A percentile compares a stretch with the other conserved stretches of the same genome.
These are phyloP conservation scores for Fraxinus quadrangulata DNA, from an alignment of 257 asterid genomes.

Conservation along the genomic window DNA sequence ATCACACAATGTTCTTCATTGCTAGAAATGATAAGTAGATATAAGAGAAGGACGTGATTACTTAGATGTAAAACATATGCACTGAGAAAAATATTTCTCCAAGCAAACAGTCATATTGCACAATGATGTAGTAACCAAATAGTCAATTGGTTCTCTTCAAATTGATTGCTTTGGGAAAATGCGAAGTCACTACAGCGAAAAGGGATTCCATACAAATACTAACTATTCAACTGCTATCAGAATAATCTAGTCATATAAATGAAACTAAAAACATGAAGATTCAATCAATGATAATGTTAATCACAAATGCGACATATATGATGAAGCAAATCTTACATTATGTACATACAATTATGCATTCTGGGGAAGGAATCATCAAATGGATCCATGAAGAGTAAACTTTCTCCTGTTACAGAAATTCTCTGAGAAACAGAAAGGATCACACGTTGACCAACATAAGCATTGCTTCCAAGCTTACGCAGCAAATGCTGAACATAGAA, in stretches of 20 bases:
- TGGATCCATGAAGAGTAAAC: slow-evolving; percentile 86
- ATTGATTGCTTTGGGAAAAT: no score
- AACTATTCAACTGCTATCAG: not conserved
- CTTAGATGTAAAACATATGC: not conserved
- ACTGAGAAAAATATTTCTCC: not conserved
- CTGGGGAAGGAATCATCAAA: slow-evolving; percentile 71
- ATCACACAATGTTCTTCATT: not conserved
- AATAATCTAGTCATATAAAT: not conserved
- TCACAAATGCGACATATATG: not conserved
- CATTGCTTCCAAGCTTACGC: slow-evolving; percentile 81
- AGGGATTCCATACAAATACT: not conserved
- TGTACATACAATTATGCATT: slow-evolving; percentile 66
- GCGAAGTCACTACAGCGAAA: not conserved
- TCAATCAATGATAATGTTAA: not conserved
- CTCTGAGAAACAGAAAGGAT: slow-evolving; percentile 80
- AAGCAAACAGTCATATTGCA: not conserved
- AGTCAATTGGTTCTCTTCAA: not conserved
- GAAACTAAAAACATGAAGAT: not conserved
- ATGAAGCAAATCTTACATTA: slow-evolving; percentile 58
- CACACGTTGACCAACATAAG: slow-evolving; percentile 75
- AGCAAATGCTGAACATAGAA: slow-evolving; percentile 74
- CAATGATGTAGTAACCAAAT: not conserved
- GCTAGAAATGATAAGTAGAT: not conserved
- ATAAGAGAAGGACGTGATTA: not conserved
- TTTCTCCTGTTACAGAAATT: slow-evolving; percentile 75